phyloP scores from a whole-genome alignment of 2,329 filamentous ascomycete genomes.

The Shiraia bambusicola region DNA sequence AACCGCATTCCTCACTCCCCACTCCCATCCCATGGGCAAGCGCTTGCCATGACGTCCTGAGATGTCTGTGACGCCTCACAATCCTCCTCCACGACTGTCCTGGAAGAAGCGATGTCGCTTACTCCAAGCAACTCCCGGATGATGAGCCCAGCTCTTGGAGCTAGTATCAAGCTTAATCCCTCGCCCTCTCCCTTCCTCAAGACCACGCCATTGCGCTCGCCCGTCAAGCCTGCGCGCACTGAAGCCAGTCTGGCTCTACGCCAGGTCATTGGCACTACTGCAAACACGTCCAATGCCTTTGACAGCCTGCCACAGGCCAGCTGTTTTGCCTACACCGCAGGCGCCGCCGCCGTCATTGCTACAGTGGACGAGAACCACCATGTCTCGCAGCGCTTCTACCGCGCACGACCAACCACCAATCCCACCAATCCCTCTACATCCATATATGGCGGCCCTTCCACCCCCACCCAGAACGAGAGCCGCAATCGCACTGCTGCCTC shows the following conservation, averaged over 20 bases:
- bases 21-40: constrained; percentile 16
- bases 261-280: constrained; percentile 89
- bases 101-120: constrained; percentile 42
- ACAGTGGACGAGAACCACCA: constrained; percentile 67
- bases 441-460: constrained; percentile 56
- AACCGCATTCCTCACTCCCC: constrained; percentile 18
- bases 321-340: constrained; percentile 86
- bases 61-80: constrained; percentile 27
- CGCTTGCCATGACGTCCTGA: constrained; percentile 33
- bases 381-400: constrained; percentile 81
- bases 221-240: constrained; percentile 52
- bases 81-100: constrained; percentile 27
- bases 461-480: constrained; percentile 54
- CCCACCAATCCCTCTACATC: constrained; percentile 64
- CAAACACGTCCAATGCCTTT: constrained; percentile 80
- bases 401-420: constrained; percentile 71
- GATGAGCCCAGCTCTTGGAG: constrained; percentile 43
- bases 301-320: constrained; percentile 70
- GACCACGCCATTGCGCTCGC: constrained; percentile 64
- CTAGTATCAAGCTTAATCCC: constrained; percentile 59
- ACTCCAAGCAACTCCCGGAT: constrained; percentile 45
- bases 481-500: constrained; percentile 61
- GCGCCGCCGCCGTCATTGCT: constrained; percentile 88
- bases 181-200: constrained; percentile 65
- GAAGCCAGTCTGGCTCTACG: constrained; percentile 66